Evolutionary conservation across 352 stramenopile species (phyloP), one percentile per base, ranked within the genome.

Genomic region (Phytopythium vexans): DNA sequence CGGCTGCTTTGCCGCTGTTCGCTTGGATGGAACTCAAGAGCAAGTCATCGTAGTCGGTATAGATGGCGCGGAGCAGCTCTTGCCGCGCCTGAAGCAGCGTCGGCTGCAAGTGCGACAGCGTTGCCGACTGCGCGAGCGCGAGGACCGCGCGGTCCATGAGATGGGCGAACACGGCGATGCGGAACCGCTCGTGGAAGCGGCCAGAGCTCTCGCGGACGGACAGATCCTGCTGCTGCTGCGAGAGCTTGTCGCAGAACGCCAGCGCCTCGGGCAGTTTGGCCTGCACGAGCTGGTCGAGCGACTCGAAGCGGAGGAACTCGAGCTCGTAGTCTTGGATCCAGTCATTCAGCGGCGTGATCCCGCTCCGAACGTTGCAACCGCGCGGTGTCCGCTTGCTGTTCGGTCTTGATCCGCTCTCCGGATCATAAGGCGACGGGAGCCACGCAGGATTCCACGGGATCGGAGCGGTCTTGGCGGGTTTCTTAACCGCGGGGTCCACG

Each of bases 181-280:
- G 68, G 10, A 82, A 68, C 1, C 72, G 67, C 10, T 70, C 58
- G 39, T 70, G 64, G 49, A 81, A 79, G 11, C 66, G 58, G 15
- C 56, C 55, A 21, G 62, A 62, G 54, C 33, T 43, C 4, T 51
- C 27, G 40, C 44, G n/a, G 31, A 33, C 51, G 5, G 21, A 46
- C 32, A 57, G 15, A 31, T 33, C 44, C 44, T 27, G 42, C 8
- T 52, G 58, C n/a, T 68, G 48, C 8, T 68, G 51, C 42, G 72
- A 57, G 36, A 80, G 60, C 44, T 82, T 86, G 3, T 68, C 64
- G 40, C 54, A 75, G 21, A 82, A 72, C 11, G 56, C 64, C 7
- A 80, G 60, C 8, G 72, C 72, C 37, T 86, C 74, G 1, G 71
- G 65, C 6, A 86, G 43, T 41, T 86, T 86, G 43, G 79, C 66